Base-by-base conservation (phyloP, 1,284 basidiomycete genomes). In the Naganishia sp. region DNA sequence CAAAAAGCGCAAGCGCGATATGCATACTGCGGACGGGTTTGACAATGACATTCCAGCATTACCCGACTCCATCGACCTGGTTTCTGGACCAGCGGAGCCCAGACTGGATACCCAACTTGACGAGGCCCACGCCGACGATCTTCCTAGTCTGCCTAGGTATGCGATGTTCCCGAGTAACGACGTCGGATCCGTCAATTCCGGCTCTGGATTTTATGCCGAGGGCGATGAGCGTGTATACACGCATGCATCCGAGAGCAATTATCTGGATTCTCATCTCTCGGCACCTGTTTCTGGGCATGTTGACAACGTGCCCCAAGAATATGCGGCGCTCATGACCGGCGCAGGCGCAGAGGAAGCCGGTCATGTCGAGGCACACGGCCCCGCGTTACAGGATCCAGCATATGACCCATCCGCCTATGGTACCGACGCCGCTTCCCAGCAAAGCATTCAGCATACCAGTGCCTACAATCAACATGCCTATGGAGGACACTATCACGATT, bases 291-390 rank as follows among this genome's bases (percentile, higher is more conserved):
- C 59, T 18, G 25, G 39, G 15, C 59, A 61, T 23, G 59, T 25
- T 10, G 59, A 61, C 16, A 43, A 50, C 31, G 59, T 61, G 9
- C 59, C 59, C 2, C 65, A 61, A 46, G 65, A 66, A 16, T 66
- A 66, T 43, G 55, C 65, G 31, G 65, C 65, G 1, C 33, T 66
- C 25, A 61, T 66, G 50, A 61, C 59, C 6, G 59, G 59, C 31
- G 48, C 48, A 6, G 59, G 49, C 10, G 39, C 48, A 3, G 59
- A 61, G 43, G 59, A 49, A 36, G 48, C 48, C n/a, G 44, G 23
- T n/a, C 59, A 61, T 28, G 6, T 39, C 2, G 59, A 61, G 18
- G 36, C 59, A 13, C 48, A 52, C 16, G 59, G 48, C 6, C 59
- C 59, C 10, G 59, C 59, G 13, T 50, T 61, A 18, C 59, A 61